A percentile compares a stretch with the other conserved stretches of the same genome.
These are phyloP conservation scores for Xerophyta viscosa DNA, from an alignment of 106 monocot genomes.

Conservation along the genomic window DNA sequence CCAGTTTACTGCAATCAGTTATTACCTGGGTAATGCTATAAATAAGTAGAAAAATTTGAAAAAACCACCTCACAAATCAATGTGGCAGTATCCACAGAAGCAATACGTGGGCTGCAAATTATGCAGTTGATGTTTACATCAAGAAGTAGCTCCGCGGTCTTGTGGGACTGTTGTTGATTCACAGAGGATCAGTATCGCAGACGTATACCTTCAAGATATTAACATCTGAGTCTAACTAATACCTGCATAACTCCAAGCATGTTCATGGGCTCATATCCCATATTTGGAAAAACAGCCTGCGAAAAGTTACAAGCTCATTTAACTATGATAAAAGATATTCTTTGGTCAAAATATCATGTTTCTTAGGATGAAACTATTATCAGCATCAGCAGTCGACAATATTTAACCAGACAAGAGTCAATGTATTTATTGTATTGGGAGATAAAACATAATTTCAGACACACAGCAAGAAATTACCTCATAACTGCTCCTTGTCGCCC, in stretches of 20 bases:
- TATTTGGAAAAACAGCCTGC: conserved; percentile 48
- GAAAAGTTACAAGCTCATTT: not conserved
- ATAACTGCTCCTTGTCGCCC: conserved; percentile 39
- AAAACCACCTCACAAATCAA: conserved; percentile 66
- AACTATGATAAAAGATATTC: not conserved
- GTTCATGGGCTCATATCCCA: conserved; percentile 78
- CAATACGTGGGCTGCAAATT: conserved; percentile 57
- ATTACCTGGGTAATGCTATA: not conserved
- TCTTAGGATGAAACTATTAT: too few relatives aligned
- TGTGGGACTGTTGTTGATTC: not conserved
- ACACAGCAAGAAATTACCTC: too few relatives aligned
- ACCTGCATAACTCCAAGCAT: conserved; percentile 99
- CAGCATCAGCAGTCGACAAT: too few relatives aligned
- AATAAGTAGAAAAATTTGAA: not conserved
- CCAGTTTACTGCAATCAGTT: not conserved
- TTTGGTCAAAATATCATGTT: too few relatives aligned
- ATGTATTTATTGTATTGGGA: too few relatives aligned
- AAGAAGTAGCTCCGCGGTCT: conserved; percentile 22
- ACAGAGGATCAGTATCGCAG: not conserved
- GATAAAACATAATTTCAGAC: too few relatives aligned
- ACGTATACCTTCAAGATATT: not conserved
- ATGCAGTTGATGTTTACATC: conserved; percentile 67
- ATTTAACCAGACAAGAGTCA: too few relatives aligned
- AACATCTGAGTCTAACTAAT: not conserved
- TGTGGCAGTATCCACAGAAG: conserved; percentile 71